Conservation (phyloP, 495 filamentous ascomycete genomes). For the Oleoguttula mirabilis region DNA sequence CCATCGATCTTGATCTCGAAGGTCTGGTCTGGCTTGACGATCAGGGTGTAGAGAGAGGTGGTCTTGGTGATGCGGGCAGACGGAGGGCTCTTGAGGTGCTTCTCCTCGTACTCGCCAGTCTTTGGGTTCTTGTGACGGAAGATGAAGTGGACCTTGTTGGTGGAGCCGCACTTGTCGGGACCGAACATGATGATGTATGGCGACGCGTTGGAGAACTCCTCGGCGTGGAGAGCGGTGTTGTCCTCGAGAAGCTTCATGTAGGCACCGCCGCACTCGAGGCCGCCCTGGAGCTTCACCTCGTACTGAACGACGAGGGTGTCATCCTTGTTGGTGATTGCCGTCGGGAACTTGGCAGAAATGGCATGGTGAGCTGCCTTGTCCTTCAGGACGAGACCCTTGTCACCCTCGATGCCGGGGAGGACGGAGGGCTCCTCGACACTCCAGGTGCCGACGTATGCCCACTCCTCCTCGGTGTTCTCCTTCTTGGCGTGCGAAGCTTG, state of each 20-base stretch:
- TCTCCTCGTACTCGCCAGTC: conserved; percentile 99
- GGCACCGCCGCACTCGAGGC: conserved; percentile 95
- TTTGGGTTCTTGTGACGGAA: conserved; percentile 99
- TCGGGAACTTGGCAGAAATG: conserved; percentile 97
- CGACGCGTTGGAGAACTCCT: conserved; percentile 95
- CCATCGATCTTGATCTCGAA: conserved; percentile 86
- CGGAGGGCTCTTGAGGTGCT: conserved; percentile 82
- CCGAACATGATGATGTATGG: conserved; percentile 99
- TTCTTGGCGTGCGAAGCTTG: conserved; percentile 93
- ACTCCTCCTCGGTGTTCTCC: conserved; percentile 82
- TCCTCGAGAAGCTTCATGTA: conserved; percentile 99
- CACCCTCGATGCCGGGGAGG: conserved; percentile 87
- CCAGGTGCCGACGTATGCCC: conserved; percentile 97
- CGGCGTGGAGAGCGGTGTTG: conserved; percentile 89
- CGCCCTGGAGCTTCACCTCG: conserved; percentile 97
- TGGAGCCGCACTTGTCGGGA: conserved; percentile 97
- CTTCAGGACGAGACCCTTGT: conserved; percentile 96
- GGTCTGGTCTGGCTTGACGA: conserved; percentile 90
- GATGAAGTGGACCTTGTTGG: conserved; percentile 99
- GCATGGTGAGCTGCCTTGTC: conserved; percentile 94
- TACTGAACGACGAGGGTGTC: conserved; percentile 97
- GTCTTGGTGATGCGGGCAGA: conserved; percentile 79
- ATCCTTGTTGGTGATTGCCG: conserved; percentile 92
- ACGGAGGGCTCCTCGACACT: conserved; percentile 87
- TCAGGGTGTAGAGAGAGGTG: conserved; percentile 87